A percentile compares a stretch with the other conserved stretches of the same genome.
These are phyloP conservation scores for Dipteronia sinensis DNA, from an alignment of 345 rosid genomes.

Conservation along the genomic window DNA sequence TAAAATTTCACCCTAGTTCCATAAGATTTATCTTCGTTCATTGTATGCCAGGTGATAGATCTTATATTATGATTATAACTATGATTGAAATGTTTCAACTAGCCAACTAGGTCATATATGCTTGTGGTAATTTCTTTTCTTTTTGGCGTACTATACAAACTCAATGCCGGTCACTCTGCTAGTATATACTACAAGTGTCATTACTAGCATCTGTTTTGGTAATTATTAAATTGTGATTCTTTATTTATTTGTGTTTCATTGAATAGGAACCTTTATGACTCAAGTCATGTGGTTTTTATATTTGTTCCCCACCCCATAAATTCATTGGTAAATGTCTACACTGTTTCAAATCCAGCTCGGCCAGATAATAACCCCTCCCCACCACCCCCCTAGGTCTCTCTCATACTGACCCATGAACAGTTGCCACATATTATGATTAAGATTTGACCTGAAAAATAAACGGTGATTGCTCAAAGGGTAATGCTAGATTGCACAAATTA, in stretches of 20 bases:
- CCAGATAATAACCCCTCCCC: too few species aligned
- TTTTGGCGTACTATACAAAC: background rate
- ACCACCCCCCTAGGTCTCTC: too few species aligned
- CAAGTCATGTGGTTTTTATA: background rate
- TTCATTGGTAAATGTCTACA: too few species aligned
- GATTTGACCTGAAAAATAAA: too few species aligned
- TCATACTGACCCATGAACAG: too few species aligned
- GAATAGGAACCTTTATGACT: background rate
- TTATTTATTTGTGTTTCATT: too few species aligned
- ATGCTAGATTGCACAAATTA: too few species aligned
- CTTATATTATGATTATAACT: background rate
- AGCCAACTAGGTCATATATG: background rate
- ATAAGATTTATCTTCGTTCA: background rate
- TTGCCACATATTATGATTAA: too few species aligned
- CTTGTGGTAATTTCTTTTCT: background rate
- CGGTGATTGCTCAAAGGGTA: too few species aligned
- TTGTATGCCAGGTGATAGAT: background rate
- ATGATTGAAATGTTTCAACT: background rate
- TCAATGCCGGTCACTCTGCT: background rate
- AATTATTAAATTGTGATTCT: background rate
- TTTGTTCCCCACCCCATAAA: background rate
- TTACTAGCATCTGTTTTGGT: too few species aligned
- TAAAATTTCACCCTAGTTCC: background rate
- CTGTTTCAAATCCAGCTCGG: too few species aligned
- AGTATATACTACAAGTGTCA: background rate